These are phyloP conservation scores for Candida dajiaensis DNA, from an alignment of 805 yeast genomes.

Conservation along the genomic window DNA sequence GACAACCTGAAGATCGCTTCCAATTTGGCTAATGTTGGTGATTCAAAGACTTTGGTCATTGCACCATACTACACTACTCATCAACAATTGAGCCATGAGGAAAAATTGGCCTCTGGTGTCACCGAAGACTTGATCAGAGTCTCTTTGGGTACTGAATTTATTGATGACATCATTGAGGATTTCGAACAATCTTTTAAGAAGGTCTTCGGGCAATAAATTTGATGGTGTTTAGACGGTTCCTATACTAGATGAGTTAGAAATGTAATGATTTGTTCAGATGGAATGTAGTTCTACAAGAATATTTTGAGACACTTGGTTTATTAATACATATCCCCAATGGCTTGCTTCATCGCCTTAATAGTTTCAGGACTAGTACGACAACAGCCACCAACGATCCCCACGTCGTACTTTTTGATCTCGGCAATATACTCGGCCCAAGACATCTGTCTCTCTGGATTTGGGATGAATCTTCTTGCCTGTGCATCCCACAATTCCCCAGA, in stretches of 20 bases:
- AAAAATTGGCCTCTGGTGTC: constrained; percentile 80
- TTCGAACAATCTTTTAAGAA: constrained; percentile 77
- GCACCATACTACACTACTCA: constrained; percentile 97
- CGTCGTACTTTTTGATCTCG: constrained; percentile 32
- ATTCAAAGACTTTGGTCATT: constrained; percentile 88
- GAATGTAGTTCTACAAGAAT: too few relatives aligned
- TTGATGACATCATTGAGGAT: constrained; percentile 87
- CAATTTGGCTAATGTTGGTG: constrained; percentile 96
- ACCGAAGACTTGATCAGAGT: constrained; percentile 84
- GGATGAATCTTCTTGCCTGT: constrained; percentile 36
- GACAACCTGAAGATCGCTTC: constrained; percentile 82
- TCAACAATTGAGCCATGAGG: constrained; percentile 80
- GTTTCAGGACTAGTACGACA: constrained; percentile 57
- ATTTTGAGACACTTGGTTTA: background rate
- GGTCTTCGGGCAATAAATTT: constrained; percentile 34
- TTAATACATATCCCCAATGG: background rate
- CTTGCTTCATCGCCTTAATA: constrained; percentile 4
- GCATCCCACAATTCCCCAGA: constrained; percentile 65
- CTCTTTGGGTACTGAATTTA: constrained; percentile 85
- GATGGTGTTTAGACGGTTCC: background rate
- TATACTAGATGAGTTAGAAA: background rate
- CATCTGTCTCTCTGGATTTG: constrained; percentile 16
- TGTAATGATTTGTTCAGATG: too few relatives aligned
- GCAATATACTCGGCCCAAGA: constrained; percentile 35
- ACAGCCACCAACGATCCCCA: constrained; percentile 66